Base-by-base conservation (phyloP, 2,329 filamentous ascomycete species). In the Lasiodiplodia citricola region DNA sequence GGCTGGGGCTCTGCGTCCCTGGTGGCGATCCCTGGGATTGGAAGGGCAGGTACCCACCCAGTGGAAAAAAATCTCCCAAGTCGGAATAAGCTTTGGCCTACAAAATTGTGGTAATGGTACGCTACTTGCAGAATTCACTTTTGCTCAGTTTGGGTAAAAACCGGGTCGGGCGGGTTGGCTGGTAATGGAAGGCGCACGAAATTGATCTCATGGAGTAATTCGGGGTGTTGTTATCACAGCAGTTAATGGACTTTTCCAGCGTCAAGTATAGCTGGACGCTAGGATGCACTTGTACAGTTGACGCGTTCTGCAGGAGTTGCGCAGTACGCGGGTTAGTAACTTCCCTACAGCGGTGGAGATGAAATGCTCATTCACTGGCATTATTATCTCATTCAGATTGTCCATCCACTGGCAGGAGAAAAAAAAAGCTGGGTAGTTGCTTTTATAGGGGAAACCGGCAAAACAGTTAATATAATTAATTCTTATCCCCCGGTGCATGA, bases 1-100 rank as follows among this genome's bases (percentile, higher is more conserved):
- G 96, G 68, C 80, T 99, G 66, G 96, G 96, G 0, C 82, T 98
- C 38, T 99, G 96, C 81, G 84, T 97, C 2, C 94, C 95, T 0
- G 91, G 91, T 14, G 92, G 92, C 14, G 90, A 91, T 76, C 90
- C 90, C 2, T 83, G 84, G 56, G 87, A 92, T 73, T 92, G 90
- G 90, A 87, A 77, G 21, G 82, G 86, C 70, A 83, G 85, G 56
- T 78, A 80, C 69, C 74, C 76, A 1, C 73, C 73, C 52, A 70
- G 71, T 51, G 69, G 63, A 21, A 35, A 35, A 35, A 35, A 73
- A 69, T 79, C 23, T 16, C 28, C 35, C n/a, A 14, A 64, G 56
- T 23, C 51, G 58, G 11, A 47, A 67, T n/a, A 50, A 69, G 50
- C 50, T 69, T 18, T 67, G 47, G 63, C 6, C 35, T 10, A 21